Evolutionary conservation across 2,329 filamentous ascomycete genomes (phyloP).

Genomic region (Colletotrichum abscissum): DNA sequence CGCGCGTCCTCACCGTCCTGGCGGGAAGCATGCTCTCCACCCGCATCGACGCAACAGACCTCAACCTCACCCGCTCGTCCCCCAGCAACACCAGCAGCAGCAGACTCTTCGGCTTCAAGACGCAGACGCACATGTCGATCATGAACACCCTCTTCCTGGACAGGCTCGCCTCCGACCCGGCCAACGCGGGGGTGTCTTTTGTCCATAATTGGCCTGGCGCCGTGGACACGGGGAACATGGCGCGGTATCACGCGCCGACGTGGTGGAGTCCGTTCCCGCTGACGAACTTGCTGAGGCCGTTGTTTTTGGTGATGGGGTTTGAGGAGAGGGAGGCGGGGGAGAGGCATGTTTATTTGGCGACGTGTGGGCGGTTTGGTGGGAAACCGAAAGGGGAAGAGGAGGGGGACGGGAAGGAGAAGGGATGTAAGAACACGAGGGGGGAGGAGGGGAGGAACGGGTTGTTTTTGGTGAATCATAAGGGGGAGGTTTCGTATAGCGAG

Average conservation of each 20-base stretch:
- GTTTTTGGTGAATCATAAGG: slow-evolving; percentile 29
- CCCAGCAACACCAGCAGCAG: background rate
- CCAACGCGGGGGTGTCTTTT: slow-evolving; percentile 38
- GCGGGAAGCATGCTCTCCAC: slow-evolving; percentile 38
- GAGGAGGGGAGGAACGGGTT: background rate
- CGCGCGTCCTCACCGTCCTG: slow-evolving; percentile 42
- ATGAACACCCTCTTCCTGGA: slow-evolving; percentile 42
- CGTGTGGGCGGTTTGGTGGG: slow-evolving; percentile 22
- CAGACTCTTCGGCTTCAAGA: slow-evolving; percentile 39
- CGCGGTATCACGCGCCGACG: slow-evolving; percentile 15
- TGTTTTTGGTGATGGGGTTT: slow-evolving; percentile 18
- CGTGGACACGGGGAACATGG: slow-evolving; percentile 41
- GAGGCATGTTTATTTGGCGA: slow-evolving; percentile 32
- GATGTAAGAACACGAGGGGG: slow-evolving; percentile 6
- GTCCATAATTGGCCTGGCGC: slow-evolving; percentile 45
- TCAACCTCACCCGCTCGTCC: slow-evolving; percentile 36
- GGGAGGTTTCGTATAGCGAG: slow-evolving; percentile 20
- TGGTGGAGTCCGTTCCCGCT: slow-evolving; percentile 11
- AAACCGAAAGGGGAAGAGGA: background rate
- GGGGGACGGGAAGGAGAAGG: background rate
- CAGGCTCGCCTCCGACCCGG: slow-evolving; percentile 34
- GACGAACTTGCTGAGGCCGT: slow-evolving; percentile 26
- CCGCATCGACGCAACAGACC: slow-evolving; percentile 38
- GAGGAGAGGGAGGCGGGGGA: slow-evolving; percentile 21
- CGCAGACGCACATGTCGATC: slow-evolving; percentile 30